phyloP scores from a whole-genome alignment of 2,329 filamentous ascomycete species.

The Calycina herbarum region DNA sequence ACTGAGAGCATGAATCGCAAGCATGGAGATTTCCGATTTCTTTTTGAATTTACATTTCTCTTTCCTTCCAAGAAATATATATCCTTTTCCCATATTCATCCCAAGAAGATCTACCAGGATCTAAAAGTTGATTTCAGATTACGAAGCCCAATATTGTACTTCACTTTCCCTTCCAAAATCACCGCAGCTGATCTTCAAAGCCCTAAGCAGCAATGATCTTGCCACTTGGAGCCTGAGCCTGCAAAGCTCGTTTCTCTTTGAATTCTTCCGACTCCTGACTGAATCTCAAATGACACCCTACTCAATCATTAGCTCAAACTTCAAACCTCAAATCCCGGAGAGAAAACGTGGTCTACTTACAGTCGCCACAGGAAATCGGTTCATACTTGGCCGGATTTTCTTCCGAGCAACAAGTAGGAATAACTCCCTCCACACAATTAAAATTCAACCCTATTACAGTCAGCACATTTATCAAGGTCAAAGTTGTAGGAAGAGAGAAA shows the following conservation, averaged over 20 bases:
- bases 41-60: too few relatives aligned
- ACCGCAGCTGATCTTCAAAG: not conserved
- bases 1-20: too few relatives aligned
- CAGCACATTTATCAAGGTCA: constrained; percentile 8
- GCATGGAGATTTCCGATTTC: too few relatives aligned
- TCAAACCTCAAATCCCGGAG: not conserved
- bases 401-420: constrained; percentile 48
- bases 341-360: constrained; percentile 27
- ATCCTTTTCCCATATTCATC: too few relatives aligned
- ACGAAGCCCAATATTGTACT: too few relatives aligned
- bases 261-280: constrained; percentile 31
- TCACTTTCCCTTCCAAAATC: not conserved
- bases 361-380: constrained; percentile 52
- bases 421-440: constrained; percentile 50
- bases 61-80: too few relatives aligned
- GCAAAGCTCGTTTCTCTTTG: constrained; percentile 25
- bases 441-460: constrained; percentile 46
- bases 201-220: constrained; percentile 27
- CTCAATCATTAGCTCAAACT: not conserved
- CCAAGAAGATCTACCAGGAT: too few relatives aligned
- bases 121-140: too few relatives aligned
- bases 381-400: constrained; percentile 50
- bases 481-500: not conserved
- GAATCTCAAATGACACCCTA: constrained; percentile 38
- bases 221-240: constrained; percentile 32